Conservation (phyloP, 257 asterid genomes). For the Capsicum pubescens region DNA sequence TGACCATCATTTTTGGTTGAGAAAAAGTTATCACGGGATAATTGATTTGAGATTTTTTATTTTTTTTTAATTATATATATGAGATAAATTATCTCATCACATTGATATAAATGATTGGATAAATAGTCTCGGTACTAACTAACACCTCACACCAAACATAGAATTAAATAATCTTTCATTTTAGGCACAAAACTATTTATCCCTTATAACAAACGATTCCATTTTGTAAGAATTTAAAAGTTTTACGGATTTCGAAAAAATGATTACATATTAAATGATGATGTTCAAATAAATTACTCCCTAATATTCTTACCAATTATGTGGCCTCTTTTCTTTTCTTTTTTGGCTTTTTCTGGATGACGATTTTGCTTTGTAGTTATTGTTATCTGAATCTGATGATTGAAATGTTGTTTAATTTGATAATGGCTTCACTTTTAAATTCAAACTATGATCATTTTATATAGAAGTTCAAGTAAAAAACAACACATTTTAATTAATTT, state of each 20-base stretch:
- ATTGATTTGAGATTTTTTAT: too few relatives aligned
- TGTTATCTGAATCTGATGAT: background rate
- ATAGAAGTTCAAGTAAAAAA: background rate
- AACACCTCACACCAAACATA: too few relatives aligned
- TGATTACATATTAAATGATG: background rate
- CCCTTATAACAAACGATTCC: too few relatives aligned
- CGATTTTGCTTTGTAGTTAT: background rate
- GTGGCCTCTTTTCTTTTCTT: background rate
- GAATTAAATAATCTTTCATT: too few relatives aligned
- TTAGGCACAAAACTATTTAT: too few relatives aligned
- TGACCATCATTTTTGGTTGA: background rate
- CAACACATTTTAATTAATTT: background rate
- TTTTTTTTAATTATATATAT: too few relatives aligned
- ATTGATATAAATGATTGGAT: too few relatives aligned
- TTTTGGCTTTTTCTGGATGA: background rate
- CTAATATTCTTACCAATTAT: background rate
- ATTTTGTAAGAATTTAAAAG: background rate
- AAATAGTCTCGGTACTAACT: too few relatives aligned
- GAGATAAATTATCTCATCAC: too few relatives aligned
- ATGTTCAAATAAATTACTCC: background rate
- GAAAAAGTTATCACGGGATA: too few relatives aligned
- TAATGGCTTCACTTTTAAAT: accelerated
- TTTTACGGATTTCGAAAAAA: background rate
- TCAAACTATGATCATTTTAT: background rate
- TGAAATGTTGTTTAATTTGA: background rate